phyloP scores from a whole-genome alignment of 345 rosid species.

The Hypericum androsaemum region DNA sequence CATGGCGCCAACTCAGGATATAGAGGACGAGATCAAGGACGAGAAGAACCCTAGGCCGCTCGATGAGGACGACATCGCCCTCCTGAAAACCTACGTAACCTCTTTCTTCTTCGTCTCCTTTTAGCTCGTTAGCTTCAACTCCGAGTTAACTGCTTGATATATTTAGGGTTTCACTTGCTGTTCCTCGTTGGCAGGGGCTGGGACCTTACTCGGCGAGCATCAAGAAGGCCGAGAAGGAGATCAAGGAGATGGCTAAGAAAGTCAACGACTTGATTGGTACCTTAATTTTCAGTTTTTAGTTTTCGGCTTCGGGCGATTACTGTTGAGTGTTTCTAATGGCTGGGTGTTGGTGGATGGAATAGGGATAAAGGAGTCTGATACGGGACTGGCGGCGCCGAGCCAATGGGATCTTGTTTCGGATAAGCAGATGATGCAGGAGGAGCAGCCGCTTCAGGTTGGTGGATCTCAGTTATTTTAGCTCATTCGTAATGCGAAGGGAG shows the following conservation, averaged over 20 bases:
- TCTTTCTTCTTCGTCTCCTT: neutral
- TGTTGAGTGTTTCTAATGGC: too few relatives aligned
- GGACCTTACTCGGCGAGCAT: constrained; percentile 84
- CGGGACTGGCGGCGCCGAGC: constrained; percentile 93
- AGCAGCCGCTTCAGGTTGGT: constrained; percentile 77
- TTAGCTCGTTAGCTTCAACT: neutral
- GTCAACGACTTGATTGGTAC: constrained; percentile 84
- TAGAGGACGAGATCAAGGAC: constrained; percentile 46
- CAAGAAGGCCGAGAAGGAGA: constrained; percentile 86
- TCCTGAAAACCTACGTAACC: constrained; percentile 79
- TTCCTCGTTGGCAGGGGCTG: constrained; percentile 44
- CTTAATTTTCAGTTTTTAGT: neutral
- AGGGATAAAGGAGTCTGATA: constrained; percentile 98
- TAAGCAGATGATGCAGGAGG: constrained; percentile 99
- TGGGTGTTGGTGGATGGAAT: neutral
- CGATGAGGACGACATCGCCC: constrained; percentile 88
- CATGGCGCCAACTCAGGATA: constrained; percentile 42
- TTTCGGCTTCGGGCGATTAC: neutral
- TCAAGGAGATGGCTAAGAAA: constrained; percentile 82
- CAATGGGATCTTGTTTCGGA: constrained; percentile 99
- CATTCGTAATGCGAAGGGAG: neutral
- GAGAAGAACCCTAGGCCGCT: constrained; percentile 89
- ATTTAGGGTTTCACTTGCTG: neutral
- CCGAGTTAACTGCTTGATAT: neutral
- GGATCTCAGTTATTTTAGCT: neutral